A percentile compares a stretch with the other conserved stretches of the same genome.
Evolutionary conservation across 2,329 filamentous ascomycete species (phyloP).

Genomic region (Cladobotryum mycophilum): DNA sequence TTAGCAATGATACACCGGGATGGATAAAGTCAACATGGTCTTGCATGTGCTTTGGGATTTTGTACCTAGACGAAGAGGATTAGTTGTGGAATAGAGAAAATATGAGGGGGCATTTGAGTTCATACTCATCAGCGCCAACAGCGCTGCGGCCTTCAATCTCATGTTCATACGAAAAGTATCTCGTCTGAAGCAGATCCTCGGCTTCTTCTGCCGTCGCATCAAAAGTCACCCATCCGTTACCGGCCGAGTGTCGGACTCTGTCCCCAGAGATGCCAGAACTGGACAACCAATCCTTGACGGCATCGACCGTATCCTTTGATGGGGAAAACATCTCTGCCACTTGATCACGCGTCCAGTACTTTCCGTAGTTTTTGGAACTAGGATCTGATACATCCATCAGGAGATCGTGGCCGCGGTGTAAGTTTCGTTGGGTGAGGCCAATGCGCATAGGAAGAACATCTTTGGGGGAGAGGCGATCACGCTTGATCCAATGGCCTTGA

Average conservation of each 20-base stretch:
- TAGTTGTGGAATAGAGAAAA: too few relatives aligned
- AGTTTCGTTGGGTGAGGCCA: conserved; percentile 23
- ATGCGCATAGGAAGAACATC: conserved; percentile 35
- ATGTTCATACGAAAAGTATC: conserved; percentile 46
- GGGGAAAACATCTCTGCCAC: conserved; percentile 19
- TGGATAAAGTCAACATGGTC: conserved; percentile 35
- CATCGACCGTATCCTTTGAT: conserved; percentile 36
- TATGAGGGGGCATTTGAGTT: background rate
- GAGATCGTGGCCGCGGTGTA: background rate
- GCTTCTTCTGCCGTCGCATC: conserved; percentile 20
- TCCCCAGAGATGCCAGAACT: conserved; percentile 41
- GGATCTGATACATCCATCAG: conserved; percentile 7
- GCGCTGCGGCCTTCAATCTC: conserved; percentile 20
- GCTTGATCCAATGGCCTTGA: conserved; percentile 9
- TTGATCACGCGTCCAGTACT: conserved; percentile 6
- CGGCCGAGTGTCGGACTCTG: conserved; percentile 42
- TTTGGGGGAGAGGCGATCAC: conserved; percentile 5
- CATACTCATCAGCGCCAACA: conserved; percentile 25
- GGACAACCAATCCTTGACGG: conserved; percentile 47
- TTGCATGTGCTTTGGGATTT: conserved; percentile 29
- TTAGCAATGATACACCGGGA: conserved; percentile 23
- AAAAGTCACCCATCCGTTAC: conserved; percentile 36
- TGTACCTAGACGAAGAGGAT: conserved; percentile 20
- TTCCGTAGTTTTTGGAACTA: background rate
- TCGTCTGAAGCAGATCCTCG: conserved; percentile 45